Conservation (phyloP, 352 stramenopile species). For the Phytophthora tubulina region DNA sequence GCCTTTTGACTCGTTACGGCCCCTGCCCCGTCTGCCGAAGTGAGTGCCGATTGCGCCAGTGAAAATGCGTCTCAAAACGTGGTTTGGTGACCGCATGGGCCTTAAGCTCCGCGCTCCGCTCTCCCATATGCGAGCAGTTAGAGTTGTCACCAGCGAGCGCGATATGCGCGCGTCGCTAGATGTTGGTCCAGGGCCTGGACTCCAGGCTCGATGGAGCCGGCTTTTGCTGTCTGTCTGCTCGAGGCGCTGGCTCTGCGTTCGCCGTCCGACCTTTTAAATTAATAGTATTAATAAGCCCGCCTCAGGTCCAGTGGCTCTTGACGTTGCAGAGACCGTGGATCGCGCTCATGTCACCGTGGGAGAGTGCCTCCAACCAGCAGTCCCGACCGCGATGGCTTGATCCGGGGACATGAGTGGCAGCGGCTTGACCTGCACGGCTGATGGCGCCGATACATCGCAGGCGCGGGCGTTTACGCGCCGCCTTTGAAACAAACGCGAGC, state of each 20-base stretch:
- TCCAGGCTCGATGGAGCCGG: no score
- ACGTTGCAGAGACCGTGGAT: neutral
- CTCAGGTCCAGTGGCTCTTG: conserved; percentile 12
- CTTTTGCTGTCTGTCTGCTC: conserved; percentile 9
- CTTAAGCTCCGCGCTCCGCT: neutral
- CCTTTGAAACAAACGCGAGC: neutral
- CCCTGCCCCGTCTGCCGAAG: neutral
- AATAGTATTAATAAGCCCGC: neutral
- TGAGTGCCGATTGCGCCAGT: conserved; percentile 27
- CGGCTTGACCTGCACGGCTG: neutral
- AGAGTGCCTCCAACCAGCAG: neutral
- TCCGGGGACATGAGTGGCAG: conserved; percentile 9
- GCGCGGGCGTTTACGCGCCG: neutral
- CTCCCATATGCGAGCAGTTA: neutral
- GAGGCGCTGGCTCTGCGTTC: neutral
- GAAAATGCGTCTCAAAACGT: conserved; percentile 4
- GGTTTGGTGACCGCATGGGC: neutral
- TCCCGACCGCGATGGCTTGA: conserved; percentile 22
- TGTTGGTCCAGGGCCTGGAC: no score
- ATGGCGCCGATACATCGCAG: no score
- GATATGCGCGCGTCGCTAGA: conserved; percentile 2
- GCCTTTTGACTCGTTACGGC: neutral
- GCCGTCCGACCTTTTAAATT: conserved; percentile 14
- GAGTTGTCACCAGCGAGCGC: neutral
- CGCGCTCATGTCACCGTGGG: conserved; percentile 16